Percentiles rank a stretch among this genome's conserved stretches.
phyloP scores from a whole-genome alignment of 164 flowering plant species.

The Kingdonia uniflora region DNA sequence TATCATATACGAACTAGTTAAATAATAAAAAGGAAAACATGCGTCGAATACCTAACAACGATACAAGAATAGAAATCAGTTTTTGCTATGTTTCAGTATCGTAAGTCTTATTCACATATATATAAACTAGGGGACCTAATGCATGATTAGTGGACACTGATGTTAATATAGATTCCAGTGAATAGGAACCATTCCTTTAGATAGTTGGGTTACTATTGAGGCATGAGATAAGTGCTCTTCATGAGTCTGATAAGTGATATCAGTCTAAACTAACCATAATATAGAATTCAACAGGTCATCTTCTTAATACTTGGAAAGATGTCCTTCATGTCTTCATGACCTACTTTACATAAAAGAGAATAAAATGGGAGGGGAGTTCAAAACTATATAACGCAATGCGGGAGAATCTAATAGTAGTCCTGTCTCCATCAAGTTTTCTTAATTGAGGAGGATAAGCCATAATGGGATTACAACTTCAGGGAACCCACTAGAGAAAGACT shows the following conservation, averaged over 20 bases:
- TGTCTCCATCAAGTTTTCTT: neutral
- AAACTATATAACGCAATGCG: neutral
- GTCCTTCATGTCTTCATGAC: conserved; percentile 1
- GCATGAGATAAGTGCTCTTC: conserved; percentile 3
- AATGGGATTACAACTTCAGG: neutral
- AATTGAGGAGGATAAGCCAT: neutral
- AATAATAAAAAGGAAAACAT: too few relatives aligned
- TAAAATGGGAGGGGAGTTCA: neutral
- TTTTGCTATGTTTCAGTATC: neutral
- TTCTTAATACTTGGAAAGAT: neutral
- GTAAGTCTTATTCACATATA: neutral
- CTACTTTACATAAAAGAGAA: too few relatives aligned
- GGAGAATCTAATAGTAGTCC: neutral
- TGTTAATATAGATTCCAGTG: neutral
- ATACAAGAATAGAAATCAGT: too few relatives aligned
- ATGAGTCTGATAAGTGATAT: neutral
- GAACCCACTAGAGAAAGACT: conserved; percentile 2
- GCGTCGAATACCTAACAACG: too few relatives aligned
- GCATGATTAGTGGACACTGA: neutral
- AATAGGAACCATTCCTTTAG: neutral
- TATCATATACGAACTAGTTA: too few relatives aligned
- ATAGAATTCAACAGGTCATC: neutral
- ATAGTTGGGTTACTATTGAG: conserved; percentile 6
- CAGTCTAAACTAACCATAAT: neutral
- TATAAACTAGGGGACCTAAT: neutral